These are phyloP conservation scores for Coniella vitis DNA, from an alignment of 2,329 filamentous ascomycete species.

Conservation along the genomic window DNA sequence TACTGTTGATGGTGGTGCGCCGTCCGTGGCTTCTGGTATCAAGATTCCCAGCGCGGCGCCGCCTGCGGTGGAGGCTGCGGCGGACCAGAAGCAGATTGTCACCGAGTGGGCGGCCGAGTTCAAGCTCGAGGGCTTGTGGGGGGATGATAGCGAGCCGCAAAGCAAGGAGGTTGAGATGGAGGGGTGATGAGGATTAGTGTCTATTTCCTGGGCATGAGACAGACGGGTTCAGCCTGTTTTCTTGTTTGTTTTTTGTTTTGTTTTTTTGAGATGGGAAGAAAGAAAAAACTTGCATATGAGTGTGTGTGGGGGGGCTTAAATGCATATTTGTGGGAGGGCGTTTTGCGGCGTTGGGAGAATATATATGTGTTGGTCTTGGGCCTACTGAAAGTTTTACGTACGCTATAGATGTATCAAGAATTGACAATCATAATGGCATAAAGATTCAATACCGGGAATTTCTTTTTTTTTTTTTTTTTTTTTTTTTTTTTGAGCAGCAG, in stretches of 20 bases:
- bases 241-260: too few species aligned
- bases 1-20: constrained; percentile 28
- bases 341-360: neutral
- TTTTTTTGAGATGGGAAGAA: too few species aligned
- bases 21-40: constrained; percentile 19
- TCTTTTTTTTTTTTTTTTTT: neutral
- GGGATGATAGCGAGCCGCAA: constrained; percentile 50
- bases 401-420: neutral
- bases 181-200: constrained; percentile 38
- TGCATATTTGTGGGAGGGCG: too few species aligned
- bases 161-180: constrained; percentile 43
- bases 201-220: too few species aligned
- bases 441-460: too few species aligned
- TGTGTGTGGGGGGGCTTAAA: too few species aligned
- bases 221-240: too few species aligned
- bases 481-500: too few species aligned
- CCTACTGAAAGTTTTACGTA: neutral
- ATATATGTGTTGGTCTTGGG: neutral
- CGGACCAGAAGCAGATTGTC: constrained; percentile 80
- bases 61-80: constrained; percentile 39
- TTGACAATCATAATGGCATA: neutral
- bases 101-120: constrained; percentile 93
- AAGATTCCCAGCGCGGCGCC: constrained; percentile 27
- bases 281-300: too few species aligned
- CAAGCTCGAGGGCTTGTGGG: constrained; percentile 89